Conservation (phyloP, 495 filamentous ascomycete genomes). For the Clohesyomyces aquaticus region DNA sequence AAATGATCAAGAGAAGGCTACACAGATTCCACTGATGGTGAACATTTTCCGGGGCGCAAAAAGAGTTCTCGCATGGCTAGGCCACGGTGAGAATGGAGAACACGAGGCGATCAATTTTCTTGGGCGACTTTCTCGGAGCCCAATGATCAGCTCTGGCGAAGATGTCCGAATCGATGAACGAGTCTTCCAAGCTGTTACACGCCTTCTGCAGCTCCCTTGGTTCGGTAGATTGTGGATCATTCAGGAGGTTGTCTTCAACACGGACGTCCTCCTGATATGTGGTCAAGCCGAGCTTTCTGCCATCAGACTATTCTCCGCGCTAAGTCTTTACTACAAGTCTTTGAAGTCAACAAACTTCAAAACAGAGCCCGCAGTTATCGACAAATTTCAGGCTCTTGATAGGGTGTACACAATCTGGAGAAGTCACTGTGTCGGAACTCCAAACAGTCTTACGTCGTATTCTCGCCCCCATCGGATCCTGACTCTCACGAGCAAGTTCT, state of each 20-base stretch:
- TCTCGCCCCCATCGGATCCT: neutral
- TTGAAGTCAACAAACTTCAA: neutral
- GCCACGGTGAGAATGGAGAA: constrained; percentile 13
- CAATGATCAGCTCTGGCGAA: neutral
- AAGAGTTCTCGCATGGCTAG: constrained; percentile 43
- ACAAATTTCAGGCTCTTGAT: neutral
- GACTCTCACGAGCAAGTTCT: neutral
- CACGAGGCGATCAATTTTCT: neutral
- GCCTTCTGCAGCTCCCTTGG: constrained; percentile 1
- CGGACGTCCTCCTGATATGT: neutral
- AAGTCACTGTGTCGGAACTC: neutral
- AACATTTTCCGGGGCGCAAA: constrained; percentile 40
- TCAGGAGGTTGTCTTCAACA: constrained; percentile 17
- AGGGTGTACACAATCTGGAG: too few relatives aligned
- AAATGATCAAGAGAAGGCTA: constrained; percentile 39
- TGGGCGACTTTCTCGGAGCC: neutral
- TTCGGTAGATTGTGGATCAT: constrained; percentile 23
- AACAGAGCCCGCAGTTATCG: neutral
- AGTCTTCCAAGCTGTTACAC: neutral
- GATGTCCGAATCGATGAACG: neutral
- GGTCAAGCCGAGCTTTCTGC: constrained; percentile 5
- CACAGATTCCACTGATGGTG: constrained; percentile 41
- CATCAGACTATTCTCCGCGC: neutral
- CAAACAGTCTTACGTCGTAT: neutral
- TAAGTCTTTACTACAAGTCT: neutral